Evolutionary conservation across 768 basidiomycete species (phyloP), one percentile per base, ranked within the genome.

Genomic region (Boletus tylopilopsis): DNA sequence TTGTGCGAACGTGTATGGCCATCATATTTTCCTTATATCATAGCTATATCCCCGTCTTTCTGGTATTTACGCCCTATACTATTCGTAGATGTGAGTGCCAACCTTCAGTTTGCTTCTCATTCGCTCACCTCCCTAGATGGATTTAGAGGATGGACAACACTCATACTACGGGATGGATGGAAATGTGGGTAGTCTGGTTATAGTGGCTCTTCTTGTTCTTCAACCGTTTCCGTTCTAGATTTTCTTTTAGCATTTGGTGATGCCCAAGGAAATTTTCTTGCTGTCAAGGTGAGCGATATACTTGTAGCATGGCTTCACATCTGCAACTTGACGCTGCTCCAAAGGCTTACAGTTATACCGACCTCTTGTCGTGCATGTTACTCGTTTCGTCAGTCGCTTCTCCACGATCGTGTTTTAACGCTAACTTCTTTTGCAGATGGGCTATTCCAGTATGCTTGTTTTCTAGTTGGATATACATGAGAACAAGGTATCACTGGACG

Each of bases 331-430:
- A 40, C 38, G 8, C 23, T 22, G 23, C 6, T 37, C 13, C 19
- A 42, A n/a, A 85, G 81, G 88, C 90, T 18, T 92, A 84, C 62
- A 74, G 84, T 69, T 92, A 88, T 69, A 92, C 90, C 32, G 89
- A 88, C 57, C 74, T 94, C 5, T 72, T 94, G 32, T 93, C 91
- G 0, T 90, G 88, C 61, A 92, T 92, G 88, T 77, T 94, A n/a
- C 82, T 94, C 37, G 88, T 91, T 60, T 87, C 90, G 81, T 89
- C 60, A 60, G 80, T 53, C 30, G 6, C 18, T 22, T 8, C 23
- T 12, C 30, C 12, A 16, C 39, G 19, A 22, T 12, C 21, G 0
- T 19, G 10, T 47, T 11, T 30, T n/a, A 37, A 18, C 30, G 42
- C 22, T n/a, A 44, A 44, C 47, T 12, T 18, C 23, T 35, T 36